Evolutionary conservation across 345 rosid genomes (phyloP), one percentile per base, ranked within the genome.

Genomic region (Capsella bursapastoris): DNA sequence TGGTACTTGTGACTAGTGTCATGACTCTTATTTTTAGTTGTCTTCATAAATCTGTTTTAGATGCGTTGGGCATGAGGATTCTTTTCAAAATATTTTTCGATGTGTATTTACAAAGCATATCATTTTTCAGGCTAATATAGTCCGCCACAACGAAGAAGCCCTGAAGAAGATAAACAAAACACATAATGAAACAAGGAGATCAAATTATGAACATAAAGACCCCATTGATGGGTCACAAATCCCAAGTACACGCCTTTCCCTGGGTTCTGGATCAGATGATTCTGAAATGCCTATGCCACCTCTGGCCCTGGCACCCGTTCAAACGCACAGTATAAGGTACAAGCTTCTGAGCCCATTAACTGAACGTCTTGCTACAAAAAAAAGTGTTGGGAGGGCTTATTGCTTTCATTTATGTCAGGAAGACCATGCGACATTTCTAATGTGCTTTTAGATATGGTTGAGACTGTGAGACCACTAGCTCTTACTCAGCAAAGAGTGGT

Each of bases 281-380:
- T 74, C 84, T 63, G 97, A 89, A 79, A 83, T 93, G 93, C 98
- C 94, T 48, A 89, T 88, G 96, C 96, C 98, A 66, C 97, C 97
- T 71, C 64, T 84, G 70, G 82, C 94, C 52, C 88, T 93, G 71
- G 82, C 88, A 55, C 90, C 96, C 10, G 55, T 86, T 37, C 88
- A 69, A 67, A 73, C 82, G 51, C 77, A 84, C 66, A 94, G 70
- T 62, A 88, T 86, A 73, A 87, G 96, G 98, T 91, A 85, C 15
- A 60, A 76, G 53, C 53, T 37, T 31, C 66, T 3, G 5, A 37
- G 22, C 37, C 37, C 65, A 61, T 53, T 70, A 53, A 55, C 51
- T 65, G 31, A 18, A 16, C 9, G 13, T 34, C 65, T 37, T 41
- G 50, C 27, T 52, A 41, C 51, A 50, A 49, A 55, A 22, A 49